These are phyloP conservation scores for Rhodotorula sphaerocarpa DNA, from an alignment of 768 basidiomycete genomes.

Conservation along the genomic window DNA sequence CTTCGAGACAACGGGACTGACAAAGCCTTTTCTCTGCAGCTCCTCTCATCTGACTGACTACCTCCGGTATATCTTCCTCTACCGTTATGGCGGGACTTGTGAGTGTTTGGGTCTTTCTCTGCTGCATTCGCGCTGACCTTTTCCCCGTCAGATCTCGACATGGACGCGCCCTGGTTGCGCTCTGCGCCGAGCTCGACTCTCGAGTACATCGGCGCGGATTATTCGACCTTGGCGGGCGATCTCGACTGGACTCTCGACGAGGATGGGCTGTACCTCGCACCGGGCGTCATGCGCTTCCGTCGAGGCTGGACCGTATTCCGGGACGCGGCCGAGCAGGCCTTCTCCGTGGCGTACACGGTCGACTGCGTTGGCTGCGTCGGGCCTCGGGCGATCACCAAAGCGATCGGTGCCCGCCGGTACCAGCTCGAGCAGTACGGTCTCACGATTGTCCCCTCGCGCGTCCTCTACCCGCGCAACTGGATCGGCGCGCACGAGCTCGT, in stretches of 20 bases:
- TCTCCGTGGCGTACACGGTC: slow-evolving; percentile 20
- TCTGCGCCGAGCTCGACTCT: slow-evolving; percentile 27
- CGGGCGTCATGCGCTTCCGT: slow-evolving; percentile 24
- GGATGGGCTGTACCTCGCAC: slow-evolving; percentile 30
- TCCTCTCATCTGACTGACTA: slow-evolving; percentile 30
- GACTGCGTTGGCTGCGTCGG: slow-evolving; percentile 31
- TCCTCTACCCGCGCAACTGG: slow-evolving; percentile 31
- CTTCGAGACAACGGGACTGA: neutral
- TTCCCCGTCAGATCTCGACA: slow-evolving; percentile 18
- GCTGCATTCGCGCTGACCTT: neutral
- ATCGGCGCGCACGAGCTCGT: slow-evolving; percentile 28
- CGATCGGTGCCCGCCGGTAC: slow-evolving; percentile 4
- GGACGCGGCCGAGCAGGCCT: slow-evolving; percentile 25
- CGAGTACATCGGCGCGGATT: slow-evolving; percentile 31
- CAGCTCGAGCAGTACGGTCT: slow-evolving; percentile 25
- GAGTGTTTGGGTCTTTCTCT: neutral
- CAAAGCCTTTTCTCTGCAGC: slow-evolving; percentile 1
- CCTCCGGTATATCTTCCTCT: slow-evolving; percentile 31
- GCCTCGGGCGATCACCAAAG: slow-evolving; percentile 24
- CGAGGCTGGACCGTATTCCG: slow-evolving; percentile 29
- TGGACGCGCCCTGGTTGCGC: slow-evolving; percentile 29
- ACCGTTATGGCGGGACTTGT: slow-evolving; percentile 32
- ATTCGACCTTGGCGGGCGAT: slow-evolving; percentile 22
- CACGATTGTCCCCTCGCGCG: slow-evolving; percentile 13
- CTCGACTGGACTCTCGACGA: slow-evolving; percentile 35